Evolutionary conservation across 1,139 yeast genomes (phyloP).

Genomic region (Sugiyamaella neomexicana): DNA sequence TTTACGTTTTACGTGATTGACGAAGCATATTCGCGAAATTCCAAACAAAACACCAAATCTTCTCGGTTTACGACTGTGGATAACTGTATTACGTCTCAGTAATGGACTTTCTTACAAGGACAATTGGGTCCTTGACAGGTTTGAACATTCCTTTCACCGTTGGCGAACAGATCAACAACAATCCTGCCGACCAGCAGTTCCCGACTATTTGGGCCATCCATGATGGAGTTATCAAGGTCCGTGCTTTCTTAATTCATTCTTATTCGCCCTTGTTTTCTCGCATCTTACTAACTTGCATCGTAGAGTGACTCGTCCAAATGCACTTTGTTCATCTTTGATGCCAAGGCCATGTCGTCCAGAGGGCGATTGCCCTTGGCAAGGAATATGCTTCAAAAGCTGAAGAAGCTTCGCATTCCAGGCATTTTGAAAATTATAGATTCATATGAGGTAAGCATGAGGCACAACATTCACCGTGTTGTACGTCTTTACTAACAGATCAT

Average conservation of each 20-base stretch:
- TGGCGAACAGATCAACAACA: constrained; percentile 29
- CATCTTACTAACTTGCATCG: constrained; percentile 7
- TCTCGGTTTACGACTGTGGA: neutral
- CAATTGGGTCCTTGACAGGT: constrained; percentile 41
- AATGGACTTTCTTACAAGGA: constrained; percentile 43
- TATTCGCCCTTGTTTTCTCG: neutral
- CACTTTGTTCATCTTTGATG: constrained; percentile 65
- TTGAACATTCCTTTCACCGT: constrained; percentile 37
- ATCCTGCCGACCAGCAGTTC: constrained; percentile 29
- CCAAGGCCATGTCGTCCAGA: constrained; percentile 45
- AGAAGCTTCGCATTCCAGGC: constrained; percentile 76
- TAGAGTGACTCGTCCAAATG: constrained; percentile 44
- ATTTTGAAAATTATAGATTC: constrained; percentile 68
- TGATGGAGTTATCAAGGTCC: constrained; percentile 44
- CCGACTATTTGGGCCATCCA: constrained; percentile 52
- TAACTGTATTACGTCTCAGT: neutral
- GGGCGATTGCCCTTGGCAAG: constrained; percentile 50
- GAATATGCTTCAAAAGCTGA: constrained; percentile 65
- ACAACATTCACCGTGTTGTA: neutral
- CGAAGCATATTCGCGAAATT: neutral
- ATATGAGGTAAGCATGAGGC: constrained; percentile 40
- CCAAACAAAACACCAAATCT: neutral
- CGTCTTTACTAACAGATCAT: constrained; percentile 21
- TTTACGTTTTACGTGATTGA: neutral
- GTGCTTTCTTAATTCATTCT: neutral